Evolutionary conservation across 2,329 filamentous ascomycete species (phyloP).

Genomic region (Colletotrichum ledebouriae): DNA sequence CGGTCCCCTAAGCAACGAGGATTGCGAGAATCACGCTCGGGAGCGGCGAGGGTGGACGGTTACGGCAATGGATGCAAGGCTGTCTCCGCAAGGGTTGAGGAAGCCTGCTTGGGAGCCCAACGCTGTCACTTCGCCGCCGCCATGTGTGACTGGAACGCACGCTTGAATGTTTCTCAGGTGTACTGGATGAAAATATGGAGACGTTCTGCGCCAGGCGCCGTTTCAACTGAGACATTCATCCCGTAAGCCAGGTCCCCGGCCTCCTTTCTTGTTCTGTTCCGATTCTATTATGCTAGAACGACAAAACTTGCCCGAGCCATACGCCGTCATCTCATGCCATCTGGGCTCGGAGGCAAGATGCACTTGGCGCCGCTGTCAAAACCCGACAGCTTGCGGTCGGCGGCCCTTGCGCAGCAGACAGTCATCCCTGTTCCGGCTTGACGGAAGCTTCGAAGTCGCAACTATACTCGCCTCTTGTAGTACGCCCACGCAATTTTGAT

Average conservation of each 20-base stretch:
- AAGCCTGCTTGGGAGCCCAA: constrained; percentile 17
- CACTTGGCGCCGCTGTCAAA: constrained; percentile 30
- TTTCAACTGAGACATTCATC: constrained; percentile 36
- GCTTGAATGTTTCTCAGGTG: constrained; percentile 10
- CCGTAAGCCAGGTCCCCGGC: constrained; percentile 32
- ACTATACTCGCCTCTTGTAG: constrained; percentile 12
- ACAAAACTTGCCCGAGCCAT: constrained; percentile 15
- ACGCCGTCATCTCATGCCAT: constrained; percentile 16
- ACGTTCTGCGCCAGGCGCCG: constrained; percentile 32
- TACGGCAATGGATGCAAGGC: constrained; percentile 2
- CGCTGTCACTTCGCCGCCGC: constrained; percentile 8
- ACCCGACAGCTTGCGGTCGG: constrained; percentile 23
- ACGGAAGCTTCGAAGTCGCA: constrained; percentile 23
- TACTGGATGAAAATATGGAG: constrained; percentile 5
- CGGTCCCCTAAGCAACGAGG: constrained; percentile 11
- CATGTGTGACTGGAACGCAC: constrained; percentile 15
- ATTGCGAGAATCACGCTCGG: not conserved
- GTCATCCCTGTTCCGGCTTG: constrained; percentile 14
- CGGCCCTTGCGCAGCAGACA: not conserved
- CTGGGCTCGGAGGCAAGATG: constrained; percentile 39
- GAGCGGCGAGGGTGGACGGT: constrained; percentile 4
- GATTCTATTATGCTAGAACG: constrained; percentile 32
- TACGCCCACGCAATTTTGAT: constrained; percentile 21
- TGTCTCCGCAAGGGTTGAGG: not conserved
- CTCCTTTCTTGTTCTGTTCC: constrained; percentile 8